Conservation (phyloP, 1,284 basidiomycete genomes). For the Trametes versicolor region DNA sequence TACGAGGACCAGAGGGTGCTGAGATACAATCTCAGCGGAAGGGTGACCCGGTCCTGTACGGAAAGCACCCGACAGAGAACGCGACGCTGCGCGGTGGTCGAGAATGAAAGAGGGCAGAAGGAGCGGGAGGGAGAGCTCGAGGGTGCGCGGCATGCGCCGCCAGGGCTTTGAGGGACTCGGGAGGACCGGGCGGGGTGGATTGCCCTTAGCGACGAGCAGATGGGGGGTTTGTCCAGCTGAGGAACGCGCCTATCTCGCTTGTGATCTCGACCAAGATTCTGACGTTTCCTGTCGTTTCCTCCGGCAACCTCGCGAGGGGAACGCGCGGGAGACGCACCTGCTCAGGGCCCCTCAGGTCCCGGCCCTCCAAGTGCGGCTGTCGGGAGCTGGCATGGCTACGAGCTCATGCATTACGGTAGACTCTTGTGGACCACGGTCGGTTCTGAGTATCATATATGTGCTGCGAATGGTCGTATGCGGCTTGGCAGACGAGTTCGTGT, state of each 20-base stretch:
- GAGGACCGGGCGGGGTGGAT: constrained; percentile 14
- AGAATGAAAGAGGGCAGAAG: constrained; percentile 26
- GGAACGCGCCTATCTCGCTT: constrained; percentile 27
- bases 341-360: background rate
- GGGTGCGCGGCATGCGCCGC: constrained; percentile 13
- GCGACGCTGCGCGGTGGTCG: constrained; percentile 34
- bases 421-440: background rate
- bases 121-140: constrained; percentile 27
- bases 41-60: constrained; percentile 35
- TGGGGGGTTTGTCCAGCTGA: constrained; percentile 18
- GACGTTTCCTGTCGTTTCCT: constrained; percentile 24
- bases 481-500: background rate
- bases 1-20: constrained; percentile 39
- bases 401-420: background rate
- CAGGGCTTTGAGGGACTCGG: constrained; percentile 16
- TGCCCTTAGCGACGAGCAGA: constrained; percentile 37
- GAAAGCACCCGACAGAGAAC: constrained; percentile 36
- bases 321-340: background rate
- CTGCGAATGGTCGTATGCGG: background rate
- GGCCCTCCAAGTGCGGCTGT: constrained; percentile 3
- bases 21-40: constrained; percentile 44
- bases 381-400: constrained; percentile 19
- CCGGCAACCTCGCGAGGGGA: background rate
- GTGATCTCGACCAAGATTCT: constrained; percentile 22
- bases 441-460: background rate